These are phyloP conservation scores for Tolypocladium sp. DNA, from an alignment of 2,329 filamentous ascomycete species.

Conservation along the genomic window DNA sequence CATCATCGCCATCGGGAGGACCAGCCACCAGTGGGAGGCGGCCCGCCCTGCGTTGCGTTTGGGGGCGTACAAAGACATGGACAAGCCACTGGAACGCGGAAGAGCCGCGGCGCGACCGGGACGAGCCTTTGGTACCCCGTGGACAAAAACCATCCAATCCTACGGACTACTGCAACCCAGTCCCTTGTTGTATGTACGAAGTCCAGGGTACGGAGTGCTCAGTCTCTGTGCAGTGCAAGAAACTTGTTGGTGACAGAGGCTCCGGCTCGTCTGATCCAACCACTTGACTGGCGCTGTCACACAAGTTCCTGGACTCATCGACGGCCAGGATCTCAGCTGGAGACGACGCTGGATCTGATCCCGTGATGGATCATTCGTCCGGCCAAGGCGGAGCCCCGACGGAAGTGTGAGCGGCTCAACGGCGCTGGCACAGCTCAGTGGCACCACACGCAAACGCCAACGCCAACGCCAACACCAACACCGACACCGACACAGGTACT, in stretches of 20 bases:
- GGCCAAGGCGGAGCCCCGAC: neutral
- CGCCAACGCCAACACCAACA: neutral
- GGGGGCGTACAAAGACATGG: neutral
- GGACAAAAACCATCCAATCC: neutral
- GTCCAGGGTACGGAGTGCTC: neutral
- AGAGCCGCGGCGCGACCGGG: constrained; percentile 20
- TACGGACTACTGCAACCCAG: neutral
- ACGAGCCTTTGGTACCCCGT: constrained; percentile 23
- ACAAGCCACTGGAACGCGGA: constrained; percentile 2
- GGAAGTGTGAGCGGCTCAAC: neutral
- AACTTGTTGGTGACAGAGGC: neutral
- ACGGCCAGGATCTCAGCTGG: neutral
- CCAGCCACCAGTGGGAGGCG: neutral
- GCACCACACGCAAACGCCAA: neutral
- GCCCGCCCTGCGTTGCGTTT: neutral
- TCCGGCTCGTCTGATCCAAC: neutral
- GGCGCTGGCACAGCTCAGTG: neutral
- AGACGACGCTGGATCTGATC: neutral
- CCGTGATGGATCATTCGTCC: neutral
- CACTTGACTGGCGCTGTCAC: neutral
- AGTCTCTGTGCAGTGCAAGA: neutral
- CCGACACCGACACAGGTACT: neutral
- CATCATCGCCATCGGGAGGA: constrained; percentile 1
- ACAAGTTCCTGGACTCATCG: neutral
- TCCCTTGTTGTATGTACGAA: neutral